Evolutionary conservation across 208 protist species (phyloP), one percentile per base, ranked within the genome.

Genomic region (Phytomonas sp.): DNA sequence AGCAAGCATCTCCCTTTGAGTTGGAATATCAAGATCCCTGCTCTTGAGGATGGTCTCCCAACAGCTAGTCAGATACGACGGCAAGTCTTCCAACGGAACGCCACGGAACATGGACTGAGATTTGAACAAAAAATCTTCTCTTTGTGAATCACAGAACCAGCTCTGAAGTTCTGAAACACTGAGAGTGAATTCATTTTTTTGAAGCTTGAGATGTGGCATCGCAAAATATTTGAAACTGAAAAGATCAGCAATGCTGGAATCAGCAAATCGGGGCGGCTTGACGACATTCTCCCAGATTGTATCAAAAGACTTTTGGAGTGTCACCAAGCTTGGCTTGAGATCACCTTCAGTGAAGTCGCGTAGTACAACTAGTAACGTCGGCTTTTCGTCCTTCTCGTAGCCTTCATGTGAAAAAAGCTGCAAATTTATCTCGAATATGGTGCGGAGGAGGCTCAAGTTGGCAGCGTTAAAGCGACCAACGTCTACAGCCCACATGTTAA

Each of bases 401-500:
- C 78, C 82, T 56, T 91, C 84, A 59, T 92, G 85, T 32, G 82
- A 85, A 82, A 98, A 99, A 23, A 98, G 84, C 71, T 98, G 96
- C 59, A 98, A 74, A 68, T 99, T 97, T 9, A 98, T 85, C 76
- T 98, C 95, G 77, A 99, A 98, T 30, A 98, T 96, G 60, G 86
- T 99, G 20, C 96, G 93, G 60, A 99, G 78, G 15, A 99, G 83
- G 53, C 77, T 87, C 72, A 98, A 87, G 77, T 98, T 99, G 4
- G 97, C 88, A 11, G 93, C 97, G 67, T 97, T 89, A 70, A 93
- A 98, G 64, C 98, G 90, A 36, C 98, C 98, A 37, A 99, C 89
- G 72, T 99, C 98, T 26, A 97, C 83, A 17, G 88, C 71, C 96
- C 97, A 99, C 95, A 99, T 97, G 74, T 99, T 99, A 60, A 99